A percentile compares a stretch with the other conserved stretches of the same genome.
phyloP scores from a whole-genome alignment of 2,329 filamentous ascomycete species.

The Verticillium longisporum region DNA sequence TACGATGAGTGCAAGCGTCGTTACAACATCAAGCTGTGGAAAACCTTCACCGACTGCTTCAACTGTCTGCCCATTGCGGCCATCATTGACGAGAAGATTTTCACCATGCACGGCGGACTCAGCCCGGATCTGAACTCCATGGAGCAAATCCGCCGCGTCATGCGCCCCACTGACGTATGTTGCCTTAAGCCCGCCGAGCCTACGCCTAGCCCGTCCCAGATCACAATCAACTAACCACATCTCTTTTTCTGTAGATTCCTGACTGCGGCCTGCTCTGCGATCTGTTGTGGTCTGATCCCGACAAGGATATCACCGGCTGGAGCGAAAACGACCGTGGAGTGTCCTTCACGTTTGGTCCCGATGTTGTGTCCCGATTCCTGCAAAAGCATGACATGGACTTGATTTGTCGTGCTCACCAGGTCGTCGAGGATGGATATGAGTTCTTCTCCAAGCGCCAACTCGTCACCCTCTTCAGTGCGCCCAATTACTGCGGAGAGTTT shows the following conservation, averaged over 20 bases:
- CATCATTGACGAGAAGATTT: conserved; percentile 99
- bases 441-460: conserved; percentile 99
- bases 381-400: conserved; percentile 99
- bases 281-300: conserved; percentile 95
- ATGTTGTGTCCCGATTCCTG: conserved; percentile 93
- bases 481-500: conserved; percentile 99
- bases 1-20: conserved; percentile 99
- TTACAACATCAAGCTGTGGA: conserved; percentile 99
- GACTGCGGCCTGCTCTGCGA: conserved; percentile 97
- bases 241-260: conserved; percentile 63
- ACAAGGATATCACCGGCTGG: conserved; percentile 99
- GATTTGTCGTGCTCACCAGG: conserved; percentile 97
- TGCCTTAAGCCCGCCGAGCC: neutral
- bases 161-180: conserved; percentile 97
- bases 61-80: conserved; percentile 97
- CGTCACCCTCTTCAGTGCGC: conserved; percentile 94
- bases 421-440: conserved; percentile 98
- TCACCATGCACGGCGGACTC: conserved; percentile 98
- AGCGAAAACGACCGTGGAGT: conserved; percentile 98
- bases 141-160: conserved; percentile 98
- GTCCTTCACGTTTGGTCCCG: conserved; percentile 95
- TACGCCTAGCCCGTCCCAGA: neutral
- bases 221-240: neutral
- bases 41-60: conserved; percentile 99
- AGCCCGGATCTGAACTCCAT: conserved; percentile 98